These are phyloP conservation scores for Daldinia decipiens DNA, from an alignment of 495 filamentous ascomycete genomes.

Conservation along the genomic window DNA sequence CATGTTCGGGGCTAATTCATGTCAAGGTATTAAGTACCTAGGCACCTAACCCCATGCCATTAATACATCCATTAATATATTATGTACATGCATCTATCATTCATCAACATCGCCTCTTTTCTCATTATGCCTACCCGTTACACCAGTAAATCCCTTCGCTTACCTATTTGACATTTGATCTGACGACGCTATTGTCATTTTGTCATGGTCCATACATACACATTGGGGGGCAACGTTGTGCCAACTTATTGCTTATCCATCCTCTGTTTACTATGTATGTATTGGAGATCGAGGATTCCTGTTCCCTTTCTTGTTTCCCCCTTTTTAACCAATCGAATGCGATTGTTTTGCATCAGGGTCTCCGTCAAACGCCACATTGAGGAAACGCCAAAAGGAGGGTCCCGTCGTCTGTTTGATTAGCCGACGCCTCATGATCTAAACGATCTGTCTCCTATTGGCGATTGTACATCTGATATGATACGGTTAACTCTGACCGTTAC, in stretches of 20 bases:
- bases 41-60: neutral
- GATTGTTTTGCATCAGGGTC: constrained; percentile 27
- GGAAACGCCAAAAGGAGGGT: constrained; percentile 27
- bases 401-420: neutral
- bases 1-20: neutral
- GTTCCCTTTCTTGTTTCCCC: constrained; percentile 20
- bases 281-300: constrained; percentile 26
- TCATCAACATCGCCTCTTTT: neutral
- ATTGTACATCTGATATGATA: constrained; percentile 1
- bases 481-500: neutral
- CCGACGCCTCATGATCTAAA: constrained; percentile 5
- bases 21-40: neutral
- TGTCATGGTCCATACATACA: neutral
- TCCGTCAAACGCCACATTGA: constrained; percentile 35
- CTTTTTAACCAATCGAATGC: constrained; percentile 24
- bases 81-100: no score
- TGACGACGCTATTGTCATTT: neutral
- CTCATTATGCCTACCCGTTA: neutral
- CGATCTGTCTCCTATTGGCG: neutral
- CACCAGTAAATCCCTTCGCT: neutral
- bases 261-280: constrained; percentile 8
- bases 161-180: constrained; percentile 14
- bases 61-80: neutral
- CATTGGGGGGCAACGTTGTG: neutral
- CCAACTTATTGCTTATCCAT: neutral